A percentile compares a stretch with the other conserved stretches of the same genome.
Conservation (phyloP, 1,284 basidiomycete species). For the Trichosporon inkin region DNA sequence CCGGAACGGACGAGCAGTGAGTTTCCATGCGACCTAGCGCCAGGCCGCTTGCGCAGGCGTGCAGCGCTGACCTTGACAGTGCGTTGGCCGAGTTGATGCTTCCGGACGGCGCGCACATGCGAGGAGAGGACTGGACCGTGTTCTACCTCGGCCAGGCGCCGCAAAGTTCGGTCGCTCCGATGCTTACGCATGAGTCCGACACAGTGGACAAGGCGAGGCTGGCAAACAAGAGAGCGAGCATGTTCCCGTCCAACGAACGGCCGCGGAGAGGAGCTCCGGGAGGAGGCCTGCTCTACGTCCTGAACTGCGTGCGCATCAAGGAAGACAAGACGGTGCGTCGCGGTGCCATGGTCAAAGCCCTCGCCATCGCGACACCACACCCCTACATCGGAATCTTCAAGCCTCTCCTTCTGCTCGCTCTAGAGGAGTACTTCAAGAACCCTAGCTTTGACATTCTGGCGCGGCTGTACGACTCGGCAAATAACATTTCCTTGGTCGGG, state of each 20-base stretch:
- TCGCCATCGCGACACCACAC: constrained; percentile 91
- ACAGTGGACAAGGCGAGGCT: constrained; percentile 23
- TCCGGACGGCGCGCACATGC: constrained; percentile 92
- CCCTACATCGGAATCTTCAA: constrained; percentile 98
- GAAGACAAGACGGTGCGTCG: constrained; percentile 84
- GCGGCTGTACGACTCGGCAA: constrained; percentile 85
- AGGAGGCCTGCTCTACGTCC: constrained; percentile 73
- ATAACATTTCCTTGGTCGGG: constrained; percentile 78
- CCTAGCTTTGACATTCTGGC: constrained; percentile 84
- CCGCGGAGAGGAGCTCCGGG: constrained; percentile 39
- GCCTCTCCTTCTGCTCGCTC: constrained; percentile 87
- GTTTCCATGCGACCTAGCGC: constrained; percentile 31
- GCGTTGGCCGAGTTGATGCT: constrained; percentile 96
- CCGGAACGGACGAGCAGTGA: constrained; percentile 86
- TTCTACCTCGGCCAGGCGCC: constrained; percentile 94
- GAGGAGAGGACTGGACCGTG: constrained; percentile 94
- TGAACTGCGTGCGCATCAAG: constrained; percentile 94
- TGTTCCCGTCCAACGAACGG: constrained; percentile 23
- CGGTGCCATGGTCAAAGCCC: constrained; percentile 90
- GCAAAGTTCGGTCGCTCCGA: constrained; percentile 75
- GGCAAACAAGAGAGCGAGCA: constrained; percentile 22
- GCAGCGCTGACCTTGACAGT: constrained; percentile 51
- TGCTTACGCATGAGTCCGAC: constrained; percentile 56
- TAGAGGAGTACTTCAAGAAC: constrained; percentile 89
- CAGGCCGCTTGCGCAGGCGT: background rate